phyloP scores from a whole-genome alignment of 441 rosid species.

The Populus hybrid region DNA sequence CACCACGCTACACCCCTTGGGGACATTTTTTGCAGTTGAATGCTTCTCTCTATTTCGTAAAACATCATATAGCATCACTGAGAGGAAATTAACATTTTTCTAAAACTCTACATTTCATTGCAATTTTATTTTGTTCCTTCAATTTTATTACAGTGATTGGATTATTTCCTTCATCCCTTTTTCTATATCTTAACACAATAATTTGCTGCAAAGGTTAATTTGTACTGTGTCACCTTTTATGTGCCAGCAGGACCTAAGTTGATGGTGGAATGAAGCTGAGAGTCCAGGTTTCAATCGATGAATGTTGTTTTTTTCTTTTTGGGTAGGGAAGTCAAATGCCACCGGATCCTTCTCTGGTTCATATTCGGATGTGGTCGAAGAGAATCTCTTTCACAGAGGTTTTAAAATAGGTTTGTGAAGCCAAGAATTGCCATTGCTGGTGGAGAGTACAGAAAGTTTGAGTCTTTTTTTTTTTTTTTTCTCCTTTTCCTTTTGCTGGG shows the following conservation, averaged over 20 bases:
- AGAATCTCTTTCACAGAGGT: too few relatives aligned
- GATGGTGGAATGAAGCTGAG: constrained; percentile 33
- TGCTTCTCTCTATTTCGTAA: not conserved
- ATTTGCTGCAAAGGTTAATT: not conserved
- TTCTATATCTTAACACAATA: not conserved
- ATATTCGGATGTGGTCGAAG: not conserved
- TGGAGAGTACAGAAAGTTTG: constrained; percentile 11
- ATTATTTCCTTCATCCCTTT: not conserved
- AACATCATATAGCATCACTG: too few relatives aligned
- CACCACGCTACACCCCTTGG: too few relatives aligned
- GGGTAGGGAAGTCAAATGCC: constrained; percentile 2
- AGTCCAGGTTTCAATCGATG: constrained; percentile 17
- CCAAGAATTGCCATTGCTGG: constrained; percentile 9
- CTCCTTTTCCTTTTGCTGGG: not conserved
- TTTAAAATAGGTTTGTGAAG: constrained; percentile 13
- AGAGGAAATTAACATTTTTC: too few relatives aligned
- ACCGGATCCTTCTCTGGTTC: constrained; percentile 1
- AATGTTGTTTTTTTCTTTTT: not conserved
- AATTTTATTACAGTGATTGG: not conserved
- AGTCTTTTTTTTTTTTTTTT: not conserved
- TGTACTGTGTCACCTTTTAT: not conserved
- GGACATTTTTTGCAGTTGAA: not conserved
- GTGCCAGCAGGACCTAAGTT: constrained; percentile 23
- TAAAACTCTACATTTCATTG: too few relatives aligned
- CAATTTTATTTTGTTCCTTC: too few relatives aligned